Evolutionary conservation across 1,284 basidiomycete species (phyloP), one percentile per base, ranked within the genome.

Genomic region (Fomitopsis pinicola): DNA sequence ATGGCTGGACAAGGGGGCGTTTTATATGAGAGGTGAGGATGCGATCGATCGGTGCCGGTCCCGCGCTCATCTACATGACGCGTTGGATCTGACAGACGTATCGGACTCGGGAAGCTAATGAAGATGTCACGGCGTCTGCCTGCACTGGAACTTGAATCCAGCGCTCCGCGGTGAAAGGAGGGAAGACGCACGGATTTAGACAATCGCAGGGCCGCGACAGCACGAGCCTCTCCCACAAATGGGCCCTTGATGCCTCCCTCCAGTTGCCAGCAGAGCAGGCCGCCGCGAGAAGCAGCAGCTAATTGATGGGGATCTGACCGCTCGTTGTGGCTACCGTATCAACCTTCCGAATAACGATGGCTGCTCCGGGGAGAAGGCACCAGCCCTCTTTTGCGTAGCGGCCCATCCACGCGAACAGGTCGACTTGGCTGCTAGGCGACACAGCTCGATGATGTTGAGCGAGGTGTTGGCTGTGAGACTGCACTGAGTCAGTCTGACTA

Each of bases 141-240:
- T 22, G 52, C 35, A 54, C 36, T 19, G 52, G 35, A 54, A 33
- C 30, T 33, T 33, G 30, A 35, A 33, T 15, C 35, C 22, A 54
- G 52, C 36, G 52, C 52, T 54, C 52, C 52, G 52, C 52, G 52
- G 52, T 38, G 52, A 54, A 54, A n/a, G n/a, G 52, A 36, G 4
- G 22, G 28, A 35, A 26, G 4, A 5, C 26, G 45, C 22, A 17
- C 48, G 28, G 48, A 26, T 30, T 14, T 22, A 54, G 28, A 22
- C 52, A 17, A 38, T 19, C 3, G 9, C 28, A 38, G 19, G 52
- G 35, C 52, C 52, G 48, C 48, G 46, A 48, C 26, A 12, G 35
- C 35, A 36, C 35, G 35, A 36, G 35, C 35, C 35, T 12, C 12
- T 40, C 38, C 38, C 14, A 3, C 5, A 15, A 40, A 12, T 6